Percentiles rank a stretch among this genome's conserved stretches.
These are phyloP conservation scores for Fomes fomentarius DNA, from an alignment of 1,284 basidiomycete species.

Conservation along the genomic window DNA sequence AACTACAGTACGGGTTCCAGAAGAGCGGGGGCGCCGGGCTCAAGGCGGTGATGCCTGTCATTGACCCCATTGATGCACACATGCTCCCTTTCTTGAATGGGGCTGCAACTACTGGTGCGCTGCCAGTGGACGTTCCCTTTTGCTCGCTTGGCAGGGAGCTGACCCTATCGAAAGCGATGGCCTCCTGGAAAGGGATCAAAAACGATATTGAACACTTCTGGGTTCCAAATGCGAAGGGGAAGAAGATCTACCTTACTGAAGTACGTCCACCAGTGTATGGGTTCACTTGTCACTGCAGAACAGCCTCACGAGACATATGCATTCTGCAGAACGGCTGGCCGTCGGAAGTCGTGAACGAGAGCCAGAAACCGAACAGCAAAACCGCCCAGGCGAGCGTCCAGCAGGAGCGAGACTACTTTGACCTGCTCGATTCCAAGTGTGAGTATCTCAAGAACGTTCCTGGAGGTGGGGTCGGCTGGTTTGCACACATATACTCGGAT, in stretches of 20 bases:
- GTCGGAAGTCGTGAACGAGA: constrained; percentile 51
- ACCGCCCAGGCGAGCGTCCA: constrained; percentile 55
- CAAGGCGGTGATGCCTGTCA: constrained; percentile 59
- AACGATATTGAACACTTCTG: constrained; percentile 67
- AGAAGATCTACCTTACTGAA: constrained; percentile 75
- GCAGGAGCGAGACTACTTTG: constrained; percentile 68
- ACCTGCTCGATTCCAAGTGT: constrained; percentile 67
- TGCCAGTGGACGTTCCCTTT: not conserved
- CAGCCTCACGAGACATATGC: not conserved
- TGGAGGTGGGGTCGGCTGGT: constrained; percentile 76
- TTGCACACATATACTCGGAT: constrained; percentile 77
- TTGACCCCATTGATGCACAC: constrained; percentile 72
- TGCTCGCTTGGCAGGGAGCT: not conserved
- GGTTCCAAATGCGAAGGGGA: constrained; percentile 52
- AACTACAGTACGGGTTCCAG: constrained; percentile 55
- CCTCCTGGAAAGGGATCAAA: constrained; percentile 63
- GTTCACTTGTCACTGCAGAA: not conserved
- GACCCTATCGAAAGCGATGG: constrained; percentile 39
- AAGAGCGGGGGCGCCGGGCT: constrained; percentile 46
- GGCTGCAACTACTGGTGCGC: constrained; percentile 57
- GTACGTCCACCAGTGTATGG: constrained; percentile 36
- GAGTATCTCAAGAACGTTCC: constrained; percentile 57
- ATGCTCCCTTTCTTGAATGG: constrained; percentile 76
- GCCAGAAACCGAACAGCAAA: constrained; percentile 60
- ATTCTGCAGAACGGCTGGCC: constrained; percentile 71